phyloP scores from a whole-genome alignment of 2,329 filamentous ascomycete species.

The Monilinia fructigena region DNA sequence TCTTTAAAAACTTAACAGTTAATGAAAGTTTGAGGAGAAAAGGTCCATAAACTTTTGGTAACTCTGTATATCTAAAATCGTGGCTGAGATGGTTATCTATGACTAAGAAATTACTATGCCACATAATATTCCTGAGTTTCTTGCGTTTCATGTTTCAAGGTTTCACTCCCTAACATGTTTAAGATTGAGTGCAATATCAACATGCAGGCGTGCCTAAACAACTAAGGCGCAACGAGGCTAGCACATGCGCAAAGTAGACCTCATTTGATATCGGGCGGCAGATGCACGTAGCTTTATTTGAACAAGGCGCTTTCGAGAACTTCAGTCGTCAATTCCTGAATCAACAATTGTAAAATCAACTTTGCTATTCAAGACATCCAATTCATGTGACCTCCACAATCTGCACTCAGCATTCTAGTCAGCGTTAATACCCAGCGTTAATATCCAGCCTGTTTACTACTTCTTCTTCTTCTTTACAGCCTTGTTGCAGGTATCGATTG shows the following conservation, averaged over 20 bases:
- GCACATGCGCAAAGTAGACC: background rate
- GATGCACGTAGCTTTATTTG: constrained; percentile 3
- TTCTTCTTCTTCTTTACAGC: background rate
- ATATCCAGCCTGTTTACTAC: background rate
- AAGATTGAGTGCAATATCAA: too few species aligned
- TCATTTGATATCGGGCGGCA: constrained; percentile 2
- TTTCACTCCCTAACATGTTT: too few species aligned
- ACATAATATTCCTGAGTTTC: too few species aligned
- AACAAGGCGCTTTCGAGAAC: constrained; percentile 6
- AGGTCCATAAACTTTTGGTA: too few species aligned
- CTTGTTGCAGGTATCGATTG: background rate
- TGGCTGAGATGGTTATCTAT: too few species aligned
- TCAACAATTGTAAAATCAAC: background rate
- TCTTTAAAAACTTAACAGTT: too few species aligned
- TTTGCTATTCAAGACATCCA: background rate
- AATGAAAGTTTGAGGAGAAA: too few species aligned
- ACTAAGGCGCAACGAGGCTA: background rate
- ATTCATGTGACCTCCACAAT: background rate
- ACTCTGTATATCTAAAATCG: too few species aligned
- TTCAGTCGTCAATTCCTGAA: background rate
- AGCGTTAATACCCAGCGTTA: background rate
- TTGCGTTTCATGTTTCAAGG: background rate
- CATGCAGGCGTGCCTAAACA: background rate
- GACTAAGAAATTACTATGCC: too few species aligned
- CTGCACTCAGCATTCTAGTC: background rate